These are phyloP conservation scores for Tephrocybe sp. DNA, from an alignment of 768 basidiomycete species.

Conservation along the genomic window DNA sequence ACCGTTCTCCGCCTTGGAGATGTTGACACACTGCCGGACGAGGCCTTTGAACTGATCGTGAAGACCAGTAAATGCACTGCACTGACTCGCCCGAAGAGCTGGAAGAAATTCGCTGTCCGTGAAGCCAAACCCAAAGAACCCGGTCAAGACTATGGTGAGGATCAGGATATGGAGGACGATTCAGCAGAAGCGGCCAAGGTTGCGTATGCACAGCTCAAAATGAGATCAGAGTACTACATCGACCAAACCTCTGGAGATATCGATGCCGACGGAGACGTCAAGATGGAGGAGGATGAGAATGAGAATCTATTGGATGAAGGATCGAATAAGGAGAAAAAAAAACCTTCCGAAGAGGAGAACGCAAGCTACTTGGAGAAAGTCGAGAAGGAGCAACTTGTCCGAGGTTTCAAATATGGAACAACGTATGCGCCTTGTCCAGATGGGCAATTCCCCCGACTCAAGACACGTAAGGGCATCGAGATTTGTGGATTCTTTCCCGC, in stretches of 20 bases:
- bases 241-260: conserved; percentile 39
- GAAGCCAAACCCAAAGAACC: conserved; percentile 19
- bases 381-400: conserved; percentile 76
- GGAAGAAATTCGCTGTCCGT: conserved; percentile 72
- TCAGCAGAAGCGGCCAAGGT: conserved; percentile 31
- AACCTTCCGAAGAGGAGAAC: conserved; percentile 31
- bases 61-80: conserved; percentile 83
- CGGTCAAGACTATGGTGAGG: conserved; percentile 26
- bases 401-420: conserved; percentile 88
- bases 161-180: conserved; percentile 34
- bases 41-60: conserved; percentile 73
- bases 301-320: conserved; percentile 24
- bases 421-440: conserved; percentile 87
- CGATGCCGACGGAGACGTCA: conserved; percentile 41
- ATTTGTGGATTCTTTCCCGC: conserved; percentile 80
- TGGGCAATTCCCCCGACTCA: conserved; percentile 73
- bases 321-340: conserved; percentile 21
- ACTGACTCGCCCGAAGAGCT: conserved; percentile 62
- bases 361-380: conserved; percentile 47
- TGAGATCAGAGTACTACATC: conserved; percentile 57
- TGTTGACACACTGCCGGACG: conserved; percentile 57
- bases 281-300: conserved; percentile 38
- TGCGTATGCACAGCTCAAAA: conserved; percentile 43
- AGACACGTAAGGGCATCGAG: conserved; percentile 84
- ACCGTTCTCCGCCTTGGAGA: conserved; percentile 81